Base-by-base conservation (phyloP, 2,329 filamentous ascomycete species). In the Hymenotorrendiella dingleyae region DNA sequence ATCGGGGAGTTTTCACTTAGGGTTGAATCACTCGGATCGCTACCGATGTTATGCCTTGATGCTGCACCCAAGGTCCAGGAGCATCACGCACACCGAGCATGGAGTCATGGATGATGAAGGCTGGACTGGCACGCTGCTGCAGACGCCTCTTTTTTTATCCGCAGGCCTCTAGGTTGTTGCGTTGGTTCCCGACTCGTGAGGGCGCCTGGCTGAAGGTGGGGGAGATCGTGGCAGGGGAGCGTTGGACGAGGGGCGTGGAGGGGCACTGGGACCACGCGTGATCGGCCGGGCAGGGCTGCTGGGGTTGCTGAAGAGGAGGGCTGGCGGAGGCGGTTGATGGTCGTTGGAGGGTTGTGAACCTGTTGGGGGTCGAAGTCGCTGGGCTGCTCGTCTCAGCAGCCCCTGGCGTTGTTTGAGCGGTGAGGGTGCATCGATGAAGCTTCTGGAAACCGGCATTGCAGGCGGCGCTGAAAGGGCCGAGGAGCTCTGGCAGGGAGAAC, bases 401-500 rank as follows among this genome's bases (percentile, higher is more conserved):
- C 49, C 49, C 52, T 40, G 53, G 50, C 5, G 30, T 44, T 52
- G 57, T 59, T 58, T 56, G 56, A 58, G 58, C 56, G 58, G 58
- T 60, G 57, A 57, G 46, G 46, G 46, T 50, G 23, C 34, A 35
- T 37, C 29, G 39, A 34, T 40, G 34, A 9, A 34, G 6, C 32
- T 52, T 45, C 47, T 52, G 52, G 53, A 54, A 50, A 51, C 39
- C 48, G 45, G 52, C 48, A 38, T 50, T 36, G 42, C 42, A 32
- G 45, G 32, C 17, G 20, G 16, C 43, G 20, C 34, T 17, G n/a
- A 12, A 17, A 21, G 32, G 32, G 32, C 32, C 14, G 16, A 19
- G 19, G n/a, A 34, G 22, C 32, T 21, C 19, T 34, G 32, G 19
- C 32, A 21, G 16, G 6, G 32, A 34, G 32, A 7, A 35, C 40